Conservation (phyloP, 768 basidiomycete genomes). For the Kwoniella heveanensis region DNA sequence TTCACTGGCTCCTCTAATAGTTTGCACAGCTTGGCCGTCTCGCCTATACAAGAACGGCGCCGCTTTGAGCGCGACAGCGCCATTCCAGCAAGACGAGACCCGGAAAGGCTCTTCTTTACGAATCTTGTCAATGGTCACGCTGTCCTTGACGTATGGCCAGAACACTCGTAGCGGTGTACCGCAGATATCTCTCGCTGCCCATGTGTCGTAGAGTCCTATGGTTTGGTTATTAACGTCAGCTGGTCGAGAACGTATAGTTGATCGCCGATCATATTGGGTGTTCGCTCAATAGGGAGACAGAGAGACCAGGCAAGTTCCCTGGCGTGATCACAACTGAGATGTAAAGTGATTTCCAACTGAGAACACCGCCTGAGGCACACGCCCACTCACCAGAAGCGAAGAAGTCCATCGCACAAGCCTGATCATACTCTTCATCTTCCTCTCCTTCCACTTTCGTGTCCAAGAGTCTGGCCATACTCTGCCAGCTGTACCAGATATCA, state of each 20-base stretch:
- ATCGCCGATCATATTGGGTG: no score
- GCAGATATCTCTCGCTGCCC: conserved; percentile 32
- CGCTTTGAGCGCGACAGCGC: conserved; percentile 38
- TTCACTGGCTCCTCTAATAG: background rate
- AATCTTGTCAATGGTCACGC: conserved; percentile 5
- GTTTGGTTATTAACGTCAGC: no score
- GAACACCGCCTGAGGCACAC: no score
- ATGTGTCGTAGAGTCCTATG: conserved; percentile 28
- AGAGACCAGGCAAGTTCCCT: no score
- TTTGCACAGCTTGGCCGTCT: background rate
- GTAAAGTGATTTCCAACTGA: no score
- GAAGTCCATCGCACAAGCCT: conserved; percentile 60
- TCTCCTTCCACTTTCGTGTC: conserved; percentile 25
- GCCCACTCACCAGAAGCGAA: conserved; percentile 32
- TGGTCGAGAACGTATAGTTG: no score
- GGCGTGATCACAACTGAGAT: no score
- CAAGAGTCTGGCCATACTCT: conserved; percentile 58
- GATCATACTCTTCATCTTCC: conserved; percentile 56
- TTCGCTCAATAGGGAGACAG: no score
- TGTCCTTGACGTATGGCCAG: conserved; percentile 24
- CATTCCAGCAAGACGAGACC: conserved; percentile 50
- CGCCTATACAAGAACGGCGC: conserved; percentile 26
- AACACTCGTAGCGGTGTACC: conserved; percentile 32
- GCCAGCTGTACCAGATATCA: conserved; percentile 59
- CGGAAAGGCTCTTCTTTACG: conserved; percentile 1